A percentile compares a stretch with the other conserved stretches of the same genome.
Conservation (phyloP, 805 yeast species). For the Wickerhamomyces chaumierensis region DNA sequence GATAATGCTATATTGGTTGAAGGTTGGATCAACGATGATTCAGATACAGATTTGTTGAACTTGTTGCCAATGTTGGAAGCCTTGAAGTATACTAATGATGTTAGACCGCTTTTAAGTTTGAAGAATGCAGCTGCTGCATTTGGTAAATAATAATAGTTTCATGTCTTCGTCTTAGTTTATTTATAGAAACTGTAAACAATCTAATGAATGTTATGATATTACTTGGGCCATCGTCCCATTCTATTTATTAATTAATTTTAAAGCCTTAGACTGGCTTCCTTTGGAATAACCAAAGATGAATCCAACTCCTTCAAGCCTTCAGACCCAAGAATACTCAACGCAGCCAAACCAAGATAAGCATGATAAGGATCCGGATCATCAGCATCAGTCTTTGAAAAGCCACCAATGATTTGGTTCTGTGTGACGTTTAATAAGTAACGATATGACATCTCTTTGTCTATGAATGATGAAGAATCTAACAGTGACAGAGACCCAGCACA, state of each 20-base stretch:
- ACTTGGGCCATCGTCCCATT: neutral
- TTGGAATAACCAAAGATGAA: constrained; percentile 6
- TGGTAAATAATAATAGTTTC: constrained; percentile 20
- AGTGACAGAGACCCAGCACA: constrained; percentile 45
- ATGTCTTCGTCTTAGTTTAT: too few species aligned
- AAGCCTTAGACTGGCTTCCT: neutral
- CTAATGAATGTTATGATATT: neutral
- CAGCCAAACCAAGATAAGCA: constrained; percentile 49
- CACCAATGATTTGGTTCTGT: constrained; percentile 60
- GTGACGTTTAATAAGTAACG: constrained; percentile 41
- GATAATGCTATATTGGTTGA: constrained; percentile 88
- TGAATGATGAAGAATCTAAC: constrained; percentile 23
- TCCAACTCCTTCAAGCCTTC: constrained; percentile 3
- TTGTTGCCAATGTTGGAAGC: constrained; percentile 72
- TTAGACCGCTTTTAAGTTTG: constrained; percentile 63
- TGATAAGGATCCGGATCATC: constrained; percentile 66
- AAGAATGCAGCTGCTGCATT: constrained; percentile 61
- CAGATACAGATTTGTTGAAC: constrained; percentile 73
- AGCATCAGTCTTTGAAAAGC: constrained; percentile 58
- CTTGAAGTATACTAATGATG: constrained; percentile 73
- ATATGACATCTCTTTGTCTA: constrained; percentile 25
- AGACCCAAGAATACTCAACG: constrained; percentile 21
- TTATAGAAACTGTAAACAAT: too few species aligned
- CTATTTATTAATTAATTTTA: neutral
- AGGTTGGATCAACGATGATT: constrained; percentile 98